A percentile compares a stretch with the other conserved stretches of the same genome.
These are phyloP conservation scores for Thalassiosira livingstoniorum DNA, from an alignment of 352 stramenopile genomes.

Conservation along the genomic window DNA sequence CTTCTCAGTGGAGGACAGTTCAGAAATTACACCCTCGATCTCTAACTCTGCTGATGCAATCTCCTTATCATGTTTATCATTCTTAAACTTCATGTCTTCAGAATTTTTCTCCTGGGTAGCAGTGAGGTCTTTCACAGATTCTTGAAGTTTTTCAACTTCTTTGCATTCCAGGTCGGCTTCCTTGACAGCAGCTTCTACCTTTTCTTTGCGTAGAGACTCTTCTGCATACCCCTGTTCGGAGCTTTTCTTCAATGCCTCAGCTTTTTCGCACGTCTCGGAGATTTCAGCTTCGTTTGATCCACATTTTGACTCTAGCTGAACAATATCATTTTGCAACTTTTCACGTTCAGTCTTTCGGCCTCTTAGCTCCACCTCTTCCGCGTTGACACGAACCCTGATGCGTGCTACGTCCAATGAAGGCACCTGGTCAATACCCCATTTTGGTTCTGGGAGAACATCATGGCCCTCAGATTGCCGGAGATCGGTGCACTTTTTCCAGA, in stretches of 20 bases:
- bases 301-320: constrained; percentile 17
- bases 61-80: constrained; percentile 26
- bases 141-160: constrained; percentile 43
- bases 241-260: constrained; percentile 22
- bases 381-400: constrained; percentile 51
- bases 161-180: constrained; percentile 42
- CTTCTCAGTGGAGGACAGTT: constrained; percentile 35
- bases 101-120: constrained; percentile 41
- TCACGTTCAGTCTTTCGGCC: constrained; percentile 31
- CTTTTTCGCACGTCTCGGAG: constrained; percentile 30
- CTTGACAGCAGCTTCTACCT: constrained; percentile 27
- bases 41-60: constrained; percentile 38
- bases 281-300: constrained; percentile 20
- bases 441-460: constrained; percentile 31
- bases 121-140: constrained; percentile 49
- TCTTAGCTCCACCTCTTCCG: constrained; percentile 31
- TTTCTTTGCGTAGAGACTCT: constrained; percentile 20
- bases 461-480: constrained; percentile 43
- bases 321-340: constrained; percentile 20
- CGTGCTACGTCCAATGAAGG: constrained; percentile 52
- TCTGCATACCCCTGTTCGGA: constrained; percentile 15
- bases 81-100: constrained; percentile 37
- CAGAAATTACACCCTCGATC: constrained; percentile 38
- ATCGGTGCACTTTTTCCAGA: constrained; percentile 57
- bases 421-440: constrained; percentile 44